phyloP scores from a whole-genome alignment of 2,329 filamentous ascomycete species.

The Ophiocordyceps sinensis region DNA sequence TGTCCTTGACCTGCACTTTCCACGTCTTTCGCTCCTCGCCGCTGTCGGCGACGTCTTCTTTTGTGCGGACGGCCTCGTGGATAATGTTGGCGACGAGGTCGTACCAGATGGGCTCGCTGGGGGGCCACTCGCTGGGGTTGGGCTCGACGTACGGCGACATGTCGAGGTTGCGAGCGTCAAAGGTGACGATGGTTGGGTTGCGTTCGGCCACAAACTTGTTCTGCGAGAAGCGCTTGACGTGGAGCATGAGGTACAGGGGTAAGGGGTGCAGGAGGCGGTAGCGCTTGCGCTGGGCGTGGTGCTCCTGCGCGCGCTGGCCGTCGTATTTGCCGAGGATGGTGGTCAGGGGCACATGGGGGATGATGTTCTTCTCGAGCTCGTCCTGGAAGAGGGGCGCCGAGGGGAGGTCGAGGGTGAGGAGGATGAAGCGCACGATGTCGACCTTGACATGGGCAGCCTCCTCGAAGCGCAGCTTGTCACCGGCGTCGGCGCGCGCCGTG shows the following conservation, averaged over 20 bases:
- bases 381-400: slow-evolving; percentile 91
- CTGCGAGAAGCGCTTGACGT: slow-evolving; percentile 91
- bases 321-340: slow-evolving; percentile 87
- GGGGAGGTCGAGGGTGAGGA: slow-evolving; percentile 86
- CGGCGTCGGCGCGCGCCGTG: slow-evolving; percentile 75
- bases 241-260: slow-evolving; percentile 81
- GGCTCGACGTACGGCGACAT: slow-evolving; percentile 86
- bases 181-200: slow-evolving; percentile 96
- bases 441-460: slow-evolving; percentile 72
- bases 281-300: slow-evolving; percentile 72
- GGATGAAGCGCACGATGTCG: slow-evolving; percentile 67
- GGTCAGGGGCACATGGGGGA: slow-evolving; percentile 76
- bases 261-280: slow-evolving; percentile 84
- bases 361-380: slow-evolving; percentile 87
- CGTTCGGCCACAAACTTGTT: slow-evolving; percentile 96
- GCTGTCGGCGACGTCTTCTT: slow-evolving; percentile 78
- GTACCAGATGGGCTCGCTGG: slow-evolving; percentile 78
- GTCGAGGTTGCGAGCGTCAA: slow-evolving; percentile 70
- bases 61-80: slow-evolving; percentile 64
- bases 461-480: slow-evolving; percentile 82
- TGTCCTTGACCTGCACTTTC: slow-evolving; percentile 81
- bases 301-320: slow-evolving; percentile 73
- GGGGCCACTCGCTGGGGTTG: slow-evolving; percentile 54
- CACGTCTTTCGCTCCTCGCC: slow-evolving; percentile 80
- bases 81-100: slow-evolving; percentile 93